Evolutionary conservation across 2,329 filamentous ascomycete genomes (phyloP).

Genomic region (Parascedosporium putredinis): DNA sequence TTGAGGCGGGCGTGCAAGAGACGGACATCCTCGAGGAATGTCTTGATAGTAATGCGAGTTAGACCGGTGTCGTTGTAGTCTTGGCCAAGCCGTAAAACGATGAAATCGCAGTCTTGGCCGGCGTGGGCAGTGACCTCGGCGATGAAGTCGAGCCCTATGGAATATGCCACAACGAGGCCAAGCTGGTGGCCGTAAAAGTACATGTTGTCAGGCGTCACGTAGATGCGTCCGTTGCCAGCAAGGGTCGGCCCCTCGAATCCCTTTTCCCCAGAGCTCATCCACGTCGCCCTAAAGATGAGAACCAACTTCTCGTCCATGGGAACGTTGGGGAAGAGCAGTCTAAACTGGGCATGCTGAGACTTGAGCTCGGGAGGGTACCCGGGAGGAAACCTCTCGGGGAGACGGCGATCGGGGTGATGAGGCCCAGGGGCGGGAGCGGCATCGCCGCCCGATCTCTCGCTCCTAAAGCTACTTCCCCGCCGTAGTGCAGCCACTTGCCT

Average conservation of each 20-base stretch:
- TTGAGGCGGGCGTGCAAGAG: slow-evolving; percentile 78
- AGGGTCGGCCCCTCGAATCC: slow-evolving; percentile 24
- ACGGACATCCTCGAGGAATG: slow-evolving; percentile 78
- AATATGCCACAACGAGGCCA: slow-evolving; percentile 77
- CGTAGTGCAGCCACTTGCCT: not conserved
- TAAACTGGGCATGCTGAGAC: slow-evolving; percentile 86
- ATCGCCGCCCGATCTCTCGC: not conserved
- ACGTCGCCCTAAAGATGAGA: slow-evolving; percentile 85
- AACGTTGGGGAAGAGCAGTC: slow-evolving; percentile 78
- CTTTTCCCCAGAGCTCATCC: slow-evolving; percentile 42
- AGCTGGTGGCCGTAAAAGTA: slow-evolving; percentile 97
- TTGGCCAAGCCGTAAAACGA: slow-evolving; percentile 69
- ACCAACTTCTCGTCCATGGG: slow-evolving; percentile 71
- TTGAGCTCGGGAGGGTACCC: slow-evolving; percentile 75
- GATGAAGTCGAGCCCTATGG: slow-evolving; percentile 64
- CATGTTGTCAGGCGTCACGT: slow-evolving; percentile 75
- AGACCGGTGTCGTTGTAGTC: slow-evolving; percentile 52
- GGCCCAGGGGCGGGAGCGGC: not conserved
- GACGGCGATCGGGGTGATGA: slow-evolving; percentile 10
- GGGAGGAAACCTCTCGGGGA: slow-evolving; percentile 50
- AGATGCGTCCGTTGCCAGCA: slow-evolving; percentile 60
- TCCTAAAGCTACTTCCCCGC: not conserved
- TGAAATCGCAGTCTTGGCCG: slow-evolving; percentile 84
- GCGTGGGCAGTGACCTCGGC: slow-evolving; percentile 82
- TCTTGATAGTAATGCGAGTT: slow-evolving; percentile 75